Conservation (phyloP, 1,284 basidiomycete species). For the Butyriboletus appendiculatus region DNA sequence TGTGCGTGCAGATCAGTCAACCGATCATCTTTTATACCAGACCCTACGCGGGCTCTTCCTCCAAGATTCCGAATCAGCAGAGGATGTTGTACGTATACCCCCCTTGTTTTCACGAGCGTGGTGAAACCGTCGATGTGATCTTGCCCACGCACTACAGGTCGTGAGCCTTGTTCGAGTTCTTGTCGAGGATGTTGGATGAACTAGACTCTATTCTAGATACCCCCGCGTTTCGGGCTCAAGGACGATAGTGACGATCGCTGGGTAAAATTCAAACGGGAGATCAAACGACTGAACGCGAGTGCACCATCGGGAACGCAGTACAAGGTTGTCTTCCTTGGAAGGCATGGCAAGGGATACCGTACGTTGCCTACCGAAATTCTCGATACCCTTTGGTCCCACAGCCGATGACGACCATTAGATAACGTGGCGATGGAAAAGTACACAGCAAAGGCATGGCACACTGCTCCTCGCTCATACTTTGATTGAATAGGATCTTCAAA, state of each 20-base stretch:
- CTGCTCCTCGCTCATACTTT: not conserved
- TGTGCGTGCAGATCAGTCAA: conserved; percentile 12
- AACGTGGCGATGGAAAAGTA: conserved; percentile 76
- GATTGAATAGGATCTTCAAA: not conserved
- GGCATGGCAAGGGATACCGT: conserved; percentile 75
- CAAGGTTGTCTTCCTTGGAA: conserved; percentile 66
- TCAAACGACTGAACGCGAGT: conserved; percentile 47
- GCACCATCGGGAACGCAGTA: conserved; percentile 44
- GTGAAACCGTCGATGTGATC: not conserved
- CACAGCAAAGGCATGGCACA: conserved; percentile 50
- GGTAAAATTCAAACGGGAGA: conserved; percentile 44
- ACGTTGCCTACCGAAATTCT: not conserved
- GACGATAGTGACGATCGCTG: conserved; percentile 57
- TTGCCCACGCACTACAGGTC: conserved; percentile 7
- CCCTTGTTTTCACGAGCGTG: not conserved
- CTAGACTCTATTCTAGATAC: conserved; percentile 43
- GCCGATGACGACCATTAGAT: conserved; percentile 44
- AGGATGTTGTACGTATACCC: conserved; percentile 11
- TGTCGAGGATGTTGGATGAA: not conserved
- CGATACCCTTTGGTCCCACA: not conserved
- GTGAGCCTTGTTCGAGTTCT: conserved; percentile 12
- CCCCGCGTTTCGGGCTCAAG: conserved; percentile 63
- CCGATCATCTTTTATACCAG: conserved; percentile 4
- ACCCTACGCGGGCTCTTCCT: conserved; percentile 20
- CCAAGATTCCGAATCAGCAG: conserved; percentile 21